Evolutionary conservation across 805 yeast genomes (phyloP).

Genomic region (Clavispora vitiphila): DNA sequence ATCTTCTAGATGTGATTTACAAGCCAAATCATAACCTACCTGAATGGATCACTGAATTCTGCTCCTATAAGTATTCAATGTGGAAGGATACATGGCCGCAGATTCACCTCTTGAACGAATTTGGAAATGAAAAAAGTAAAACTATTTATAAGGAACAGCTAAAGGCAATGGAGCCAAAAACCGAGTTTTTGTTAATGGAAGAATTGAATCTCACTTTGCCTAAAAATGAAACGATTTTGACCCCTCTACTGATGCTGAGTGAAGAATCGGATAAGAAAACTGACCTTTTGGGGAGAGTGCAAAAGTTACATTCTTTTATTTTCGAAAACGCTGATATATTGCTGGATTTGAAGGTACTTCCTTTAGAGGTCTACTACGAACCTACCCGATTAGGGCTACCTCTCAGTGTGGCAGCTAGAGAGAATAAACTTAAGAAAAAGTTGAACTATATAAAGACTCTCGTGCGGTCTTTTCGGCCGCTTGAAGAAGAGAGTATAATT

Average conservation of each 20-base stretch:
- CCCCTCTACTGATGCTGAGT: background rate
- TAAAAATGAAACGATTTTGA: background rate
- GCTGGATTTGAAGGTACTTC: constrained; percentile 21
- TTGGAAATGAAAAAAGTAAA: constrained; percentile 10
- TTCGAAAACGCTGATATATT: constrained; percentile 14
- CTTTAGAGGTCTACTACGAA: constrained; percentile 29
- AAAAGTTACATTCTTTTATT: constrained; percentile 19
- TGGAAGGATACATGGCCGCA: constrained; percentile 30
- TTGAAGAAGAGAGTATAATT: constrained; percentile 14
- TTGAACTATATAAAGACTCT: constrained; percentile 21
- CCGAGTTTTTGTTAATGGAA: constrained; percentile 8
- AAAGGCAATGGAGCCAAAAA: constrained; percentile 4
- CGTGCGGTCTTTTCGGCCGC: constrained; percentile 18
- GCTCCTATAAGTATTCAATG: constrained; percentile 14
- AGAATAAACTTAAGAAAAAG: constrained; percentile 20
- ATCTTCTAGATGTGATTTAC: constrained; percentile 26
- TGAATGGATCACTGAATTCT: constrained; percentile 21
- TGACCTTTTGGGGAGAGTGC: constrained; percentile 6
- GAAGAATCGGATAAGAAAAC: background rate
- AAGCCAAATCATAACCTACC: constrained; percentile 9
- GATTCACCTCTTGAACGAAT: constrained; percentile 28
- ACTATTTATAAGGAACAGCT: constrained; percentile 15
- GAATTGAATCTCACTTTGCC: constrained; percentile 5
- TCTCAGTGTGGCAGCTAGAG: constrained; percentile 22
- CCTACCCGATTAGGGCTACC: constrained; percentile 30